A percentile compares a stretch with the other conserved stretches of the same genome.
Evolutionary conservation across 371 early-diverging fungal genomes (phyloP).

Genomic region (Pancytospora epiphaga): DNA sequence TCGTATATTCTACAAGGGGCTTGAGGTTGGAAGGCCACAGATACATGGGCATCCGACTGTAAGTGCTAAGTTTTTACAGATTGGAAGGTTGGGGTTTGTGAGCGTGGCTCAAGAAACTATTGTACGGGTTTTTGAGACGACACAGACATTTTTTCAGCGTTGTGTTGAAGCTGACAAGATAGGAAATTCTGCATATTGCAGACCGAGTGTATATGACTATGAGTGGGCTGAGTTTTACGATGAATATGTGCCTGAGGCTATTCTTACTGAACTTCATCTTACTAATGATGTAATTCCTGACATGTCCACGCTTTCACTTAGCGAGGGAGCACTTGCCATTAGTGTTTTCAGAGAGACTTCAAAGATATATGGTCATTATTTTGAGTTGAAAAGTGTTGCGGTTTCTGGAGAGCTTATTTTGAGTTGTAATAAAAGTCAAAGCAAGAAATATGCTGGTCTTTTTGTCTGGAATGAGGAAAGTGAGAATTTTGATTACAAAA

Average conservation of each 20-base stretch:
- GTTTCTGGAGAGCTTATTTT: conserved; percentile 36
- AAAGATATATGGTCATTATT: conserved; percentile 55
- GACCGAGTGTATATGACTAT: too few relatives aligned
- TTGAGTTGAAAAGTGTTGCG: conserved; percentile 37
- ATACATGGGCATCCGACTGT: conserved; percentile 44
- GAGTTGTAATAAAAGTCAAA: conserved; percentile 28
- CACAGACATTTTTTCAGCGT: conserved; percentile 28
- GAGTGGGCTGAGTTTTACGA: neutral
- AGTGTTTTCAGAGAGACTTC: conserved; percentile 40
- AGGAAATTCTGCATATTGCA: neutral
- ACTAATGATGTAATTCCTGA: conserved; percentile 40
- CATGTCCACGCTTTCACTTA: conserved; percentile 8
- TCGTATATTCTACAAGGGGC: conserved; percentile 43
- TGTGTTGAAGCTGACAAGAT: conserved; percentile 1
- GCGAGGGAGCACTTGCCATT: conserved; percentile 33
- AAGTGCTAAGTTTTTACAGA: conserved; percentile 28
- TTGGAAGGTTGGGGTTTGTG: conserved; percentile 13
- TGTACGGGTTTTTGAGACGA: conserved; percentile 36
- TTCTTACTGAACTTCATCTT: conserved; percentile 41
- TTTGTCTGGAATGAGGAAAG: conserved; percentile 46
- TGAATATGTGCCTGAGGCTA: conserved; percentile 29
- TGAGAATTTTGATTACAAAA: conserved; percentile 39
- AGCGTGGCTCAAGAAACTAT: conserved; percentile 45
- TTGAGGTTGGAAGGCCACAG: conserved; percentile 43
- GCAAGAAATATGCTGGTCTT: conserved; percentile 41